Evolutionary conservation across 2,329 filamentous ascomycete genomes (phyloP).

Genomic region (Fusarium drepaniforme): DNA sequence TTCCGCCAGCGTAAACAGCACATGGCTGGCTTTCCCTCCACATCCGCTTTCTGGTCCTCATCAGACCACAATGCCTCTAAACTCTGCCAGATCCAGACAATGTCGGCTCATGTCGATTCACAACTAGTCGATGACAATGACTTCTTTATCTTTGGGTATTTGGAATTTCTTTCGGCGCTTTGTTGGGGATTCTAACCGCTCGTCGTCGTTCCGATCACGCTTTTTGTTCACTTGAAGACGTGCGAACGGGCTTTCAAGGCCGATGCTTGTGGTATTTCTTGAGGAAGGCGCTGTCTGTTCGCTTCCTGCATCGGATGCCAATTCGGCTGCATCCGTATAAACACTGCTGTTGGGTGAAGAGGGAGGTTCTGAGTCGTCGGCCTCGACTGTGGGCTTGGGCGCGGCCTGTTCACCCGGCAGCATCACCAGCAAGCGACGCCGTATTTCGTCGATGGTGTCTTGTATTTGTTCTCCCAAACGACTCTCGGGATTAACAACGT

Average conservation of each 20-base stretch:
- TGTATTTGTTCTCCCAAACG: not conserved
- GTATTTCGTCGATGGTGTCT: conserved; percentile 1
- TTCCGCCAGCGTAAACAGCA: not conserved
- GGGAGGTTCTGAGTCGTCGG: not conserved
- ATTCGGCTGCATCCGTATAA: not conserved
- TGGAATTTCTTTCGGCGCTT: not conserved
- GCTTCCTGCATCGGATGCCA: not conserved
- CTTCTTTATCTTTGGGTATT: not conserved
- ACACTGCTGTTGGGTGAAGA: not conserved
- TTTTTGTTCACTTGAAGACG: not conserved
- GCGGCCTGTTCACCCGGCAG: not conserved
- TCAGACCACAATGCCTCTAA: not conserved
- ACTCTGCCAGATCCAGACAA: not conserved
- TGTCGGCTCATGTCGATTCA: not conserved
- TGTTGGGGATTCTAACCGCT: not conserved
- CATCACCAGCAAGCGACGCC: not conserved
- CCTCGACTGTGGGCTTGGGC: not conserved
- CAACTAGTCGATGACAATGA: not conserved
- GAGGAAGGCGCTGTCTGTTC: not conserved
- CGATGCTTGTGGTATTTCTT: not conserved
- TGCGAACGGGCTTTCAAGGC: not conserved
- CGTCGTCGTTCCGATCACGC: not conserved
- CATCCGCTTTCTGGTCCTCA: not conserved
- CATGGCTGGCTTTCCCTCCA: not conserved
- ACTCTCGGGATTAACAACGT: not conserved